A percentile compares a stretch with the other conserved stretches of the same genome.
phyloP scores from a whole-genome alignment of 495 filamentous ascomycete genomes.

The Zalerion maritima region DNA sequence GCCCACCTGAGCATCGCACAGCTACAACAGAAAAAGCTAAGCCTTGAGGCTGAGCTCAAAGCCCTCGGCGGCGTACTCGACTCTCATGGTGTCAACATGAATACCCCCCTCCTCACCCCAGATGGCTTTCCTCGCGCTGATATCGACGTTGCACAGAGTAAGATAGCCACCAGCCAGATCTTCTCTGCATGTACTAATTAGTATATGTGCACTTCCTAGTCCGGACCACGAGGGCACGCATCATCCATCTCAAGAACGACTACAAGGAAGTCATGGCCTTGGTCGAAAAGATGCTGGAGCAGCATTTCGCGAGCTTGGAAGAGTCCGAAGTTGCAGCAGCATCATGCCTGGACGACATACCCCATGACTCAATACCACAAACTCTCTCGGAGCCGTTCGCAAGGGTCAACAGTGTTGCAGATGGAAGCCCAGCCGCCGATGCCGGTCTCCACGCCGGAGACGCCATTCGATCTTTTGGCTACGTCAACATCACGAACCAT shows the following conservation, averaged over 20 bases:
- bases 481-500: slow-evolving; percentile 66
- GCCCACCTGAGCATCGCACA: slow-evolving; percentile 45
- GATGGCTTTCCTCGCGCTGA: slow-evolving; percentile 91
- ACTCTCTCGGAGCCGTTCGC: slow-evolving; percentile 63
- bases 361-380: slow-evolving; percentile 19
- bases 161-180: slow-evolving; percentile 8
- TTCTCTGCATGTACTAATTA: slow-evolving; percentile 2
- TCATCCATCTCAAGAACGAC: slow-evolving; percentile 82
- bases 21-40: slow-evolving; percentile 56
- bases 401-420: slow-evolving; percentile 70
- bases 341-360: slow-evolving; percentile 10
- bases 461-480: slow-evolving; percentile 68
- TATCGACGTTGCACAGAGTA: slow-evolving; percentile 92
- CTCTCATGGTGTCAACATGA: slow-evolving; percentile 89
- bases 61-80: slow-evolving; percentile 73
- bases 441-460: slow-evolving; percentile 82
- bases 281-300: slow-evolving; percentile 72
- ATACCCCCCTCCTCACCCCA: slow-evolving; percentile 68
- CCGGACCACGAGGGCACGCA: slow-evolving; percentile 76
- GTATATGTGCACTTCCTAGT: slow-evolving; percentile 35
- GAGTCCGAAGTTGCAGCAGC: slow-evolving; percentile 11
- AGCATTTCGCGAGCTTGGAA: slow-evolving; percentile 47
- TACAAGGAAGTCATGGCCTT: slow-evolving; percentile 74
- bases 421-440: slow-evolving; percentile 63
- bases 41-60: slow-evolving; percentile 69